Conservation (phyloP, 345 rosid genomes). For the Odontarrhena argentea region DNA sequence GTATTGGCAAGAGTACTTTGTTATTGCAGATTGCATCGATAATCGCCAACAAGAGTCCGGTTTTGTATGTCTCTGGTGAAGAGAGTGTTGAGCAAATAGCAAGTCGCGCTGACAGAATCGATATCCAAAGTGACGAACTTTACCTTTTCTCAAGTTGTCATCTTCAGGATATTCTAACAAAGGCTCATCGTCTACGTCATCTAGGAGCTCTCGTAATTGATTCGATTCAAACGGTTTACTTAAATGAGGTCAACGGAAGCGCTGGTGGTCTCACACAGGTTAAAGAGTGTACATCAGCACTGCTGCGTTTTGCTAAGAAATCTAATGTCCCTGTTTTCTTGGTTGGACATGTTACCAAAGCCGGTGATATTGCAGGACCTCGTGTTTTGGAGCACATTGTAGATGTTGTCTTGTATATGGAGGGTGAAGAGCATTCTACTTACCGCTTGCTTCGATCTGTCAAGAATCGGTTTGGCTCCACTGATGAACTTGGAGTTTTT, state of each 20-base stretch:
- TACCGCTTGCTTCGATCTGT: conserved; percentile 92
- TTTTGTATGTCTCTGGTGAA: conserved; percentile 91
- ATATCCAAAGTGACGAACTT: conserved; percentile 62
- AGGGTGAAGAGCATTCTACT: conserved; percentile 87
- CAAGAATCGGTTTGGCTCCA: conserved; percentile 94
- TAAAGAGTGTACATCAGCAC: conserved; percentile 83
- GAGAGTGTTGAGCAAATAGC: conserved; percentile 97
- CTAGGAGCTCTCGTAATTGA: conserved; percentile 80
- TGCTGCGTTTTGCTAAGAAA: conserved; percentile 86
- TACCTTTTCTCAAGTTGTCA: conserved; percentile 85
- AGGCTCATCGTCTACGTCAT: conserved; percentile 56
- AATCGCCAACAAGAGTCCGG: conserved; percentile 69
- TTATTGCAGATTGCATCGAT: conserved; percentile 84
- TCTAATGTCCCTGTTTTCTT: conserved; percentile 81
- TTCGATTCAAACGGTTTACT: conserved; percentile 90
- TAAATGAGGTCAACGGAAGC: conserved; percentile 77
- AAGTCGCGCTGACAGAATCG: conserved; percentile 81
- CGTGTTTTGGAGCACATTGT: conserved; percentile 98
- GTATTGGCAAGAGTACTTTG: conserved; percentile 95
- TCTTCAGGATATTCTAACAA: conserved; percentile 80
- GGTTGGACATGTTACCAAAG: conserved; percentile 91
- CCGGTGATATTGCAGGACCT: conserved; percentile 98
- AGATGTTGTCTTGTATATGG: conserved; percentile 91
- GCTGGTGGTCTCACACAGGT: conserved; percentile 94
- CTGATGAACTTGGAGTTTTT: conserved; percentile 94